Evolutionary conservation across 495 filamentous ascomycete genomes (phyloP).

Genomic region (Umbilicaria muhlenbergii): DNA sequence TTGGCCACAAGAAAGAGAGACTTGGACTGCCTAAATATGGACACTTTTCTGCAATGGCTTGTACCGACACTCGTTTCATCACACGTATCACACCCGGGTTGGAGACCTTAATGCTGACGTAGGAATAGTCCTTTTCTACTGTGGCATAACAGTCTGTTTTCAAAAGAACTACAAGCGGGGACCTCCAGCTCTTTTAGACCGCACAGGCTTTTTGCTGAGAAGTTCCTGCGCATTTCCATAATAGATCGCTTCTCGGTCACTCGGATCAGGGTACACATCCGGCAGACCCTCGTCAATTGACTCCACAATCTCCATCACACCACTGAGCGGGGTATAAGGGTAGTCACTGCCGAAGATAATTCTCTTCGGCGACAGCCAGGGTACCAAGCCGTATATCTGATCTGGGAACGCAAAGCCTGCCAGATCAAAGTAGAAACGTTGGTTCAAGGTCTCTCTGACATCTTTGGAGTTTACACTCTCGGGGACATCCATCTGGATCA

Average conservation of each 20-base stretch:
- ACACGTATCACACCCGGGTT: no score
- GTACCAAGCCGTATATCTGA: conserved; percentile 23
- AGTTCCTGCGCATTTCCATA: conserved; percentile 4
- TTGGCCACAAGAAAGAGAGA: no score
- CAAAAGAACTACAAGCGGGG: no score
- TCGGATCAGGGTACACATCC: background rate
- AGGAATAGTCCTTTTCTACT: no score
- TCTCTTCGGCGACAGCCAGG: conserved; percentile 13
- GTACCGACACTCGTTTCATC: no score
- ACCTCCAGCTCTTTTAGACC: no score
- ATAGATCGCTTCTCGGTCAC: background rate
- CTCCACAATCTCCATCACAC: background rate
- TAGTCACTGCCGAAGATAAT: conserved; percentile 34
- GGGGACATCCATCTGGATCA: background rate
- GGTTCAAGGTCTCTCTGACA: conserved; percentile 16
- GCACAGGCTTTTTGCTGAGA: background rate
- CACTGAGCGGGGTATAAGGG: conserved; percentile 15
- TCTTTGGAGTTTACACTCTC: conserved; percentile 4
- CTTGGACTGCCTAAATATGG: no score
- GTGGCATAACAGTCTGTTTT: no score
- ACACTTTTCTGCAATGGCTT: no score
- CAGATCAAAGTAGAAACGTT: conserved; percentile 33
- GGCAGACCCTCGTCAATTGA: conserved; percentile 3
- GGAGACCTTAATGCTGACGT: no score
- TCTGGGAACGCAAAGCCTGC: conserved; percentile 34